Evolutionary conservation across 2,329 filamentous ascomycete genomes (phyloP).

Genomic region (Periconia sp.): DNA sequence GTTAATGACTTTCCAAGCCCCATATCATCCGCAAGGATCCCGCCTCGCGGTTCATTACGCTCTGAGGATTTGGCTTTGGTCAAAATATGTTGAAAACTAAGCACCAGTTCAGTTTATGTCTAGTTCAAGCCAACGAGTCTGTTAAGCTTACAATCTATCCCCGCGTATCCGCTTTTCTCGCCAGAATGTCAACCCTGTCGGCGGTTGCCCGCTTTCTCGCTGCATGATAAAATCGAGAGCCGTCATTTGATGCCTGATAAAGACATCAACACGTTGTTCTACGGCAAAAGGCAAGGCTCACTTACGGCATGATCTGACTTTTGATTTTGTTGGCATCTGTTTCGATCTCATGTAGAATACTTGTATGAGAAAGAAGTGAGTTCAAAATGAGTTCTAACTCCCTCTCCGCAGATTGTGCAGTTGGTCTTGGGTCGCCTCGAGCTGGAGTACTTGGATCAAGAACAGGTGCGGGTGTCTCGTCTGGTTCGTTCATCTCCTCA

Average conservation of each 20-base stretch:
- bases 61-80: constrained; percentile 10
- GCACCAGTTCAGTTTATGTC: neutral
- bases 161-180: constrained; percentile 5
- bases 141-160: constrained; percentile 3
- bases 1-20: constrained; percentile 22
- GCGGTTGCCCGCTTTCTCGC: constrained; percentile 10
- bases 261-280: neutral
- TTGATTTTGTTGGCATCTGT: constrained; percentile 8
- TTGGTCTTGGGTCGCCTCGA: neutral
- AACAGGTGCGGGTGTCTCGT: neutral
- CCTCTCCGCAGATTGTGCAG: neutral
- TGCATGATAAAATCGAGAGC: constrained; percentile 19
- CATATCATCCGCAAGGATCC: constrained; percentile 29
- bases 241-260: constrained; percentile 17
- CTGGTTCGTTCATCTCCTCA: neutral
- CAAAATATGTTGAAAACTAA: constrained; percentile 16
- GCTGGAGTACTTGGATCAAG: neutral
- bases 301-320: constrained; percentile 2
- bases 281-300: neutral
- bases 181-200: constrained; percentile 6
- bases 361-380: neutral
- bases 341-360: constrained; percentile 8
- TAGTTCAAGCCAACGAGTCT: neutral
- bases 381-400: neutral
- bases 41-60: constrained; percentile 14